Percentiles rank a stretch among this genome's conserved stretches.
phyloP scores from a whole-genome alignment of 257 asterid species.

The Ajuga chamaepitys region DNA sequence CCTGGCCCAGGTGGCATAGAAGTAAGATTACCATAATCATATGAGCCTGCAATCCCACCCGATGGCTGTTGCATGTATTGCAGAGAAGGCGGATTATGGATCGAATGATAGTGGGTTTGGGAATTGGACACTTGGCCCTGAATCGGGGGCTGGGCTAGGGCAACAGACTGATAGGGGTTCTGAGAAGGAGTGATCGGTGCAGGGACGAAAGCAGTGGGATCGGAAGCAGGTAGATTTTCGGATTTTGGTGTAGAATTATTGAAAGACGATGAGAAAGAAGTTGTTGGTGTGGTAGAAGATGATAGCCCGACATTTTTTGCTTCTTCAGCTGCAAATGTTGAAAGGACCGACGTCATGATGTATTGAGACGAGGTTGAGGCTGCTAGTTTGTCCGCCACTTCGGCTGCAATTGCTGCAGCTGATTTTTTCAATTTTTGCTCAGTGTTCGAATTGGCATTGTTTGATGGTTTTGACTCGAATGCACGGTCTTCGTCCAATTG shows the following conservation, averaged over 20 bases:
- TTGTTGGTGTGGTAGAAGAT: constrained; percentile 36
- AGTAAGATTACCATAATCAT: constrained; percentile 41
- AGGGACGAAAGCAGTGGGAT: constrained; percentile 33
- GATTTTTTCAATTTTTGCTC: constrained; percentile 47
- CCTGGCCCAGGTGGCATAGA: constrained; percentile 45
- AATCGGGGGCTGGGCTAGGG: constrained; percentile 25
- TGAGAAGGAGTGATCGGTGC: constrained; percentile 30
- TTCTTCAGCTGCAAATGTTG: constrained; percentile 86
- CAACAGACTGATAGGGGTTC: constrained; percentile 36
- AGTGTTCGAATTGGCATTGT: constrained; percentile 23
- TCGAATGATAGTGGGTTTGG: constrained; percentile 45
- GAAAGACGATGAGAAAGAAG: constrained; percentile 30
- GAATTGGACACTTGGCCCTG: constrained; percentile 39
- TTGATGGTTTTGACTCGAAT: constrained; percentile 31
- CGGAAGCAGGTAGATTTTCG: constrained; percentile 29
- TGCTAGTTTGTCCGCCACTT: constrained; percentile 77
- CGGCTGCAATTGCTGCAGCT: constrained; percentile 80
- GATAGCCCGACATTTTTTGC: constrained; percentile 65
- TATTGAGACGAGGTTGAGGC: constrained; percentile 88
- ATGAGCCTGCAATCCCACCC: constrained; percentile 38
- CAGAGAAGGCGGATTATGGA: constrained; percentile 39
- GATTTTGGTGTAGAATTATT: constrained; percentile 24
- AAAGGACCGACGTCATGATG: constrained; percentile 82
- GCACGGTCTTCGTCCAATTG: constrained; percentile 47
- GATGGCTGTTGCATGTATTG: constrained; percentile 68